Percentiles rank a stretch among this genome's conserved stretches.
These are phyloP conservation scores for Pittosporum tobira DNA, from an alignment of 129 eudicot species.

Conservation along the genomic window DNA sequence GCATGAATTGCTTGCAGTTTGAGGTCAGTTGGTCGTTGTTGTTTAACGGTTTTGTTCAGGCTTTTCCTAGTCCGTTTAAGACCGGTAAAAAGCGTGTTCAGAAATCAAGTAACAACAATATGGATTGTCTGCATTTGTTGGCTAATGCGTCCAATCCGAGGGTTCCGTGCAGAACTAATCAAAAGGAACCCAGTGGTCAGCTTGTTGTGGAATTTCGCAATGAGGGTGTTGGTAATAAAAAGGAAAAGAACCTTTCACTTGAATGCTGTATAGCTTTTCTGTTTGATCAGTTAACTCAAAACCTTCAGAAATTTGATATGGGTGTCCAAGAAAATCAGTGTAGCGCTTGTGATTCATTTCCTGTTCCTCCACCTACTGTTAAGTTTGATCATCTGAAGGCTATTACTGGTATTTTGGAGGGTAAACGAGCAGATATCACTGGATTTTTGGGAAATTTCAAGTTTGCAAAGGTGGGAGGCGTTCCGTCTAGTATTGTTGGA, in stretches of 20 bases:
- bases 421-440: conserved; percentile 57
- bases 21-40: conserved; percentile 62
- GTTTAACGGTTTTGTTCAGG: conserved; percentile 59
- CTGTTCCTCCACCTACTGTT: conserved; percentile 7
- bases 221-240: conserved; percentile 23
- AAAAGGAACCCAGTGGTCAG: conserved; percentile 28
- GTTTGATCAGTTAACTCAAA: conserved; percentile 56
- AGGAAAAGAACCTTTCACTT: conserved; percentile 41
- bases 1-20: conserved; percentile 69
- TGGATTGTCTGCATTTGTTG: conserved; percentile 6
- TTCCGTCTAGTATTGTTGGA: conserved; percentile 62
- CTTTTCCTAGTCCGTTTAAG: conserved; percentile 51
- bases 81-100: conserved; percentile 46
- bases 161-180: conserved; percentile 25
- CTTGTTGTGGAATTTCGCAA: conserved; percentile 22
- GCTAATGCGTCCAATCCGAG: conserved; percentile 23
- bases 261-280: conserved; percentile 54
- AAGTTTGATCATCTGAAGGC: conserved; percentile 56
- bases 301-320: conserved; percentile 54
- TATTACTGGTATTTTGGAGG: conserved; percentile 51
- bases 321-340: conserved; percentile 28
- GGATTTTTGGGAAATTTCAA: conserved; percentile 64
- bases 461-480: conserved; percentile 89
- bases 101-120: conserved; percentile 30
- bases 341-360: conserved; percentile 22